Evolutionary conservation across 176 grass and related monocot genomes (phyloP).

Genomic region (Elaeis guineensis): DNA sequence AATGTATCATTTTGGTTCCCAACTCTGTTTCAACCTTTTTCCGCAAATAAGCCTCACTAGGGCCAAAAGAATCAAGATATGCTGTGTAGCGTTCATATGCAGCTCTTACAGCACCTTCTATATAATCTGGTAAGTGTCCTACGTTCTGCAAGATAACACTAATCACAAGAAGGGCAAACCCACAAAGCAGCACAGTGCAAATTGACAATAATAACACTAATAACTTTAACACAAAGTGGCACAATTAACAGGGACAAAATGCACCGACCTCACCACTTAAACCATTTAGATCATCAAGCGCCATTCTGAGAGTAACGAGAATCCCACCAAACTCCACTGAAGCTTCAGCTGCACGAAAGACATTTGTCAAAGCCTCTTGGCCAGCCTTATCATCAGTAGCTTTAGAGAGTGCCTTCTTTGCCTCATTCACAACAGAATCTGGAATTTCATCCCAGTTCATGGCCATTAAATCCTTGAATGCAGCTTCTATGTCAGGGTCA

Average conservation of each 20-base stretch:
- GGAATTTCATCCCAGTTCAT: slow-evolving; percentile 80
- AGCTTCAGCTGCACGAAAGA: slow-evolving; percentile 74
- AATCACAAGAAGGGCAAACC: slow-evolving; percentile 17
- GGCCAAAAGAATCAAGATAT: slow-evolving; percentile 80
- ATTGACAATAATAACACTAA: too few species aligned
- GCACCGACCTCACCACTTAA: slow-evolving; percentile 64
- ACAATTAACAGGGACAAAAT: slow-evolving; percentile 14
- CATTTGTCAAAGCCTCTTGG: slow-evolving; percentile 61
- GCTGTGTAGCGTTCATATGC: slow-evolving; percentile 64
- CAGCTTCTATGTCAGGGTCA: slow-evolving; percentile 38
- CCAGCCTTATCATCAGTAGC: slow-evolving; percentile 44
- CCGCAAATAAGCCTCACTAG: slow-evolving; percentile 57
- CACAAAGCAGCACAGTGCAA: too few species aligned
- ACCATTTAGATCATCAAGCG: slow-evolving; percentile 82
- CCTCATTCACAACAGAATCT: slow-evolving; percentile 44
- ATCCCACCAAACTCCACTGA: slow-evolving; percentile 75
- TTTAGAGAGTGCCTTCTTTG: slow-evolving; percentile 70
- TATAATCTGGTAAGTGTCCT: slow-evolving; percentile 63
- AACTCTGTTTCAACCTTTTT: slow-evolving; percentile 94
- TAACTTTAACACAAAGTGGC: not conserved
- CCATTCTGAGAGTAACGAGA: slow-evolving; percentile 73
- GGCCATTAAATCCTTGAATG: slow-evolving; percentile 92
- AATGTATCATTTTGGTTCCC: slow-evolving; percentile 95
- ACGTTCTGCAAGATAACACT: slow-evolving; percentile 49
- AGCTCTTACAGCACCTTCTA: slow-evolving; percentile 80